These are phyloP conservation scores for Ophiostoma pallidulum DNA, from an alignment of 2,329 filamentous ascomycete genomes.

Conservation along the genomic window DNA sequence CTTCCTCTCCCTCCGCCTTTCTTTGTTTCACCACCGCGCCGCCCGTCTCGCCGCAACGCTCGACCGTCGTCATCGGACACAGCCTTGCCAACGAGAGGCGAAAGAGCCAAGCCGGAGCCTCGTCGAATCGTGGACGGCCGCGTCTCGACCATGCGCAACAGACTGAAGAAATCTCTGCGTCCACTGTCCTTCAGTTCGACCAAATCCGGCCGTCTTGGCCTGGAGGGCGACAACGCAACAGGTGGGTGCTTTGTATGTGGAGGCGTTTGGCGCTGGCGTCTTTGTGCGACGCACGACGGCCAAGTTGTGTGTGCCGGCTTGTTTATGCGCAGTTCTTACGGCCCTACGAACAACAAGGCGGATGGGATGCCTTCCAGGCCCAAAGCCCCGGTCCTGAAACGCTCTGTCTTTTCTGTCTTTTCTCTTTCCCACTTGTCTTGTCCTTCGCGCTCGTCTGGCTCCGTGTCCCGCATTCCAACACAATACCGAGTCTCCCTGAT, in stretches of 20 bases:
- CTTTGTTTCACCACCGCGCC: background rate
- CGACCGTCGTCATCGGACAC: conserved; percentile 6
- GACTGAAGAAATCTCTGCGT: conserved; percentile 11
- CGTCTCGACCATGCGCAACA: conserved; percentile 15
- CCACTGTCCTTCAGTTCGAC: conserved; percentile 13
- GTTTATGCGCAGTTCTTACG: too few relatives aligned
- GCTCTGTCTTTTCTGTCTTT: background rate
- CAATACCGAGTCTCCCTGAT: too few relatives aligned
- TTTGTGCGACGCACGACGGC: background rate
- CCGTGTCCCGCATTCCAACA: too few relatives aligned
- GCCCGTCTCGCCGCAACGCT: background rate
- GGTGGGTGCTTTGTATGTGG: conserved; percentile 7
- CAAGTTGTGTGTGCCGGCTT: background rate
- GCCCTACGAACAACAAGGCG: conserved; percentile 1
- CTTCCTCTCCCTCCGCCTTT: too few relatives aligned
- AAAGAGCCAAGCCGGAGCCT: too few relatives aligned
- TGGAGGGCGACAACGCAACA: background rate
- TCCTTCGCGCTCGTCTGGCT: background rate
- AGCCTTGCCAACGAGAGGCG: background rate
- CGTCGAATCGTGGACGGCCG: too few relatives aligned
- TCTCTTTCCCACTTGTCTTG: background rate
- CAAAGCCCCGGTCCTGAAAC: conserved; percentile 1
- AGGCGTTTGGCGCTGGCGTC: background rate
- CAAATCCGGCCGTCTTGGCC: conserved; percentile 4
- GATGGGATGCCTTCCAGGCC: background rate